Base-by-base conservation (phyloP, 2,329 filamentous ascomycete species). In the Phoma sp. region DNA sequence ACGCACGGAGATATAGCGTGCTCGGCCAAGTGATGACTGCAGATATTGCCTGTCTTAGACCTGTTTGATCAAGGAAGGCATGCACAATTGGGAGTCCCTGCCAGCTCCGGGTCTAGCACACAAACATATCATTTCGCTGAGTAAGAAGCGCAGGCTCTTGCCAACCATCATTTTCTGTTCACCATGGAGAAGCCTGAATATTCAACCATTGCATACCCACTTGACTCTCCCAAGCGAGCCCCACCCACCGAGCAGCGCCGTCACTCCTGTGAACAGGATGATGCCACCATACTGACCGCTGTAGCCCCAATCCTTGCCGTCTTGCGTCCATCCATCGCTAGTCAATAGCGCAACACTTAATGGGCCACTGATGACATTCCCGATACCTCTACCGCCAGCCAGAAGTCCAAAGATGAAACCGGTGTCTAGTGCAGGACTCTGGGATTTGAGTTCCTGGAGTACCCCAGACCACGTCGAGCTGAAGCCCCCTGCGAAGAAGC, bases 331-430 rank as follows among this genome's bases (percentile, higher is more conserved):
- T n/a, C 47, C 52, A 32, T 50, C 32, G 11, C 32, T 47, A 1
- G 52, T 50, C n/a, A 79, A 47, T 41, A 80, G 55, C 18, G 67
- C 73, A 43, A 80, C 79, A 55, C 79, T 82, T 49, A 83, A 58
- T 0, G 81, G 80, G 3, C 81, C 81, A 53, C 73, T 76, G 3
- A 79, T 72, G 5, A 83, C 74, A 63, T 78, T 79, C 2, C 81
- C 81, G 33, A 83, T 73, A 0, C 80, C 81, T 32, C 79, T 75
- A 0, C 80, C 80, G 7, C 75, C 75, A 14, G 74, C 73, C 46
- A 83, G 68, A 6, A 80, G 62, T 0, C 72, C 76, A 49, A 82
- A 79, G 1, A 82, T 70, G 38, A 82, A 73, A 0, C 77, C 76
- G 4, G 75, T 67, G 25, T 82, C 80, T 22, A 67, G 18, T 27